Evolutionary conservation across 2,329 filamentous ascomycete genomes (phyloP).

Genomic region (Ceratocystiopsis brevicomis): DNA sequence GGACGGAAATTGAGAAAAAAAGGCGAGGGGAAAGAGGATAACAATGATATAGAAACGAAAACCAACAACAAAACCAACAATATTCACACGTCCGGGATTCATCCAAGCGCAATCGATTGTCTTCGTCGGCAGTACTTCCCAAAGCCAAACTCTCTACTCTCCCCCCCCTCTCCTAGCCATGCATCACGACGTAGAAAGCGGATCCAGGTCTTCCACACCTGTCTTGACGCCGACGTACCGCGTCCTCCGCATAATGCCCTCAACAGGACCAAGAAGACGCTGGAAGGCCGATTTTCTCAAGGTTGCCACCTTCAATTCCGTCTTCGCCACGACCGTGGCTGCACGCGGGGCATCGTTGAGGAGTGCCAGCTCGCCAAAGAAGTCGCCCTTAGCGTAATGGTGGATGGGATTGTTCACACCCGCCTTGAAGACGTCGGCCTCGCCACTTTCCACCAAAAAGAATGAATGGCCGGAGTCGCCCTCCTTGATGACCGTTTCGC

Average conservation of each 20-base stretch:
- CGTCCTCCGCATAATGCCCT: slow-evolving; percentile 79
- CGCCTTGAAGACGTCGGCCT: slow-evolving; percentile 73
- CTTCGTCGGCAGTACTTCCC: too few relatives aligned
- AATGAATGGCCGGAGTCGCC: slow-evolving; percentile 85
- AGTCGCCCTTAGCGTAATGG: slow-evolving; percentile 77
- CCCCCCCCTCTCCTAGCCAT: not conserved
- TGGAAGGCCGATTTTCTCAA: slow-evolving; percentile 92
- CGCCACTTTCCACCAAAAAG: slow-evolving; percentile 73
- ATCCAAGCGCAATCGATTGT: too few relatives aligned
- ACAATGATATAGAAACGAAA: too few relatives aligned
- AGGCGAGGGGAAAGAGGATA: too few relatives aligned
- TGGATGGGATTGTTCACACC: slow-evolving; percentile 53
- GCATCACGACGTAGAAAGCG: slow-evolving; percentile 20
- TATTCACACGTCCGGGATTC: too few relatives aligned
- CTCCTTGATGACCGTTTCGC: slow-evolving; percentile 72
- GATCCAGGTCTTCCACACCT: slow-evolving; percentile 49
- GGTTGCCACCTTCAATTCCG: slow-evolving; percentile 81
- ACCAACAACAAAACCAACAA: too few relatives aligned
- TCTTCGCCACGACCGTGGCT: slow-evolving; percentile 66
- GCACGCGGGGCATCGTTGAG: slow-evolving; percentile 87
- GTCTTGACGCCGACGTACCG: slow-evolving; percentile 40
- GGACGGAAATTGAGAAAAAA: too few relatives aligned
- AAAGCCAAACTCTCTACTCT: not conserved
- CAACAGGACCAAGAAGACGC: slow-evolving; percentile 75
- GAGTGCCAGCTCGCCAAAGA: slow-evolving; percentile 88